A percentile compares a stretch with the other conserved stretches of the same genome.
Conservation (phyloP, 148 eudicot species). For the Limonium bicolor region DNA sequence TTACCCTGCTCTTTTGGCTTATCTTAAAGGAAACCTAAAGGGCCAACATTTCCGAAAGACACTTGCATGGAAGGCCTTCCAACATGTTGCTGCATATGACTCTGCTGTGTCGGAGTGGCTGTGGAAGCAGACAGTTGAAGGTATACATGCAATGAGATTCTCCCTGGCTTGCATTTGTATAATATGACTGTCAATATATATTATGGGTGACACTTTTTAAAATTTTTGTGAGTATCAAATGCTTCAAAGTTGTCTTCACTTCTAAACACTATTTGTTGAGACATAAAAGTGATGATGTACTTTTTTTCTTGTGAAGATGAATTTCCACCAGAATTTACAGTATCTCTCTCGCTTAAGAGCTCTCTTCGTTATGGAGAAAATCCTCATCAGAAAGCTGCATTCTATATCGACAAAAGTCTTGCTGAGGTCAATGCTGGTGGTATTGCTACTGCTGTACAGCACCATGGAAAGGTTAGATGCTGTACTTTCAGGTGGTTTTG, state of each 20-base stretch:
- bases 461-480: conserved; percentile 87
- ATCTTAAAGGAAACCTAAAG: conserved; percentile 34
- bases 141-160: too few species aligned
- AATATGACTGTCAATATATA: too few species aligned
- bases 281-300: too few species aligned
- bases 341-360: conserved; percentile 50
- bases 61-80: conserved; percentile 95
- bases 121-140: conserved; percentile 81
- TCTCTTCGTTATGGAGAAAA: conserved; percentile 97
- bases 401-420: conserved; percentile 81
- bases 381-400: conserved; percentile 95
- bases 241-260: too few species aligned
- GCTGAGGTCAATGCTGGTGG: conserved; percentile 91
- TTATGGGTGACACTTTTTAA: too few species aligned
- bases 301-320: conserved; percentile 31
- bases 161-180: too few species aligned
- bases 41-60: conserved; percentile 52
- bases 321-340: conserved; percentile 72
- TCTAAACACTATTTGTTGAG: too few species aligned
- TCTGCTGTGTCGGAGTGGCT: conserved; percentile 98
- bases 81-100: conserved; percentile 87
- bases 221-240: too few species aligned
- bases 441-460: conserved; percentile 85
- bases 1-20: conserved; percentile 51
- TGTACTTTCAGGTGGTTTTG: too few species aligned